Evolutionary conservation across 192 early-diverging fungal species (phyloP), one percentile per base, ranked within the genome.

Genomic region (Coemansia sp.): DNA sequence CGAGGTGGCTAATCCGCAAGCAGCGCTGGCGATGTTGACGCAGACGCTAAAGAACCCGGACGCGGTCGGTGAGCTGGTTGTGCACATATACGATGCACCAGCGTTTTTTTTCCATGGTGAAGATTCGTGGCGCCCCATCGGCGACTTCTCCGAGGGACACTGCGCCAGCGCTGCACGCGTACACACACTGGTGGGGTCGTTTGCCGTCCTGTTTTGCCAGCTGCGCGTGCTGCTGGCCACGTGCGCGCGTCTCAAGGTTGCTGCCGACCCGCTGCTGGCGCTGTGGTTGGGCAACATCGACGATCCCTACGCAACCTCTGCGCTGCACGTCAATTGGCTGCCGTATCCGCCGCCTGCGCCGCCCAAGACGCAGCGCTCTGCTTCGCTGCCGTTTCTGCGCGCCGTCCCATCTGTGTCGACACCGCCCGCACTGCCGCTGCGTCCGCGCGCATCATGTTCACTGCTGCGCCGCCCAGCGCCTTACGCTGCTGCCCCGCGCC

Each of bases 261-360:
- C 79, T 0, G 74, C 71, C 1, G 79, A 82, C 46, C 64, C 79
- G 33, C 63, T 82, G 50, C 64, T 82, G 71, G n/a, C 64, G 29
- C 42, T 82, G 54, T 82, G 79, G 79, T 67, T 82, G 55, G 79
- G 79, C 27, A 82, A 66, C 68, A 73, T 70, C 53, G 79, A 82
- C 30, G 79, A 82, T n/a, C 79, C 79, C 25, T 82, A 82, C 52
- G 50, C 74, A 27, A 71, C 74, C 5, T 52, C 73, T 22, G 61
- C 79, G 0, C 71, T 74, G 20, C 66, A 69, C 54, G 73, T 68
- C 67, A 59, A 66, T 7, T 82, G 79, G 79, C 51, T 64, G 17
- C 74, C 79, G 36, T 82, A 74, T 39, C 55, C 71, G 54, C 68
- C 75, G 2, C 75, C 66, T 6, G 59, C 66, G 10, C 46, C 57